Evolutionary conservation across 2,329 filamentous ascomycete genomes (phyloP).

Genomic region (Aspergillus novofumigatus): DNA sequence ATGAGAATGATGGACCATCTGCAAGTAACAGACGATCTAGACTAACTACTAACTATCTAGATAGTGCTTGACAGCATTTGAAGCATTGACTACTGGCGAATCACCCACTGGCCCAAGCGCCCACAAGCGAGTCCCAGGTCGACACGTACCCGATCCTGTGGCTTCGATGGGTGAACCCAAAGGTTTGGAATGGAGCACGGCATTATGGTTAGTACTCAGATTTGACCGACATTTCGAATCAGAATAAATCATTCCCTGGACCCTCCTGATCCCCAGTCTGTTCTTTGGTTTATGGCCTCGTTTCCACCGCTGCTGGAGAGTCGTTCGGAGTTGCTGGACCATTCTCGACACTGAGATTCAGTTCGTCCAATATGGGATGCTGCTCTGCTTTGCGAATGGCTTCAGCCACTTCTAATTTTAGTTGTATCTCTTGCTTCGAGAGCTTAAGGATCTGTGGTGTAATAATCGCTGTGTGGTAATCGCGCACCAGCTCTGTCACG

Average conservation of each 20-base stretch:
- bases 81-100: background rate
- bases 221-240: background rate
- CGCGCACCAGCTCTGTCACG: background rate
- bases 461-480: conserved; percentile 9
- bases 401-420: background rate
- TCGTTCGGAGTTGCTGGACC: background rate
- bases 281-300: background rate
- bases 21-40: background rate
- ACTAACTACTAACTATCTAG: background rate
- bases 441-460: background rate
- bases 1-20: background rate
- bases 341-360: background rate
- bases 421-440: background rate
- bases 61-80: background rate
- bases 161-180: background rate
- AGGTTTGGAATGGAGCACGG: background rate
- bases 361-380: conserved; percentile 1
- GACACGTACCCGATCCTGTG: background rate
- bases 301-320: background rate
- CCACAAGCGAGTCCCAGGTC: background rate
- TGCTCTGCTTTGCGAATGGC: background rate
- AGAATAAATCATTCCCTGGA: background rate
- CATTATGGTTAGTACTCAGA: background rate
- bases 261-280: background rate
- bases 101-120: background rate